Percentiles rank a stretch among this genome's conserved stretches.
Conservation (phyloP, 2,329 filamentous ascomycete species). For the Orbilia blumenaviensis region DNA sequence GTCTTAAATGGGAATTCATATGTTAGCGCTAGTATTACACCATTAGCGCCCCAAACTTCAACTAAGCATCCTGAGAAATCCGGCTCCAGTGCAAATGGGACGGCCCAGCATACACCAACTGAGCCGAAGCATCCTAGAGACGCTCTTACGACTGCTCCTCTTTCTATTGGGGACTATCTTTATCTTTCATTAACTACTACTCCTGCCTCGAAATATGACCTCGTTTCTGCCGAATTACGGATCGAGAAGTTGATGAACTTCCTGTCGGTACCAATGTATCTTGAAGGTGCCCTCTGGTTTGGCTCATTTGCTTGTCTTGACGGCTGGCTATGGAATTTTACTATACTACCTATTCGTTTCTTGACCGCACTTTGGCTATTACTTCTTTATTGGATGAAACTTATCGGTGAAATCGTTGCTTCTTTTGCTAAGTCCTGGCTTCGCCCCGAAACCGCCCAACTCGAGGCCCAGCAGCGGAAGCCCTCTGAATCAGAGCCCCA, state of each 20-base stretch:
- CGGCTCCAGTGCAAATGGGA: background rate
- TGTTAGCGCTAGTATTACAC: constrained; percentile 23
- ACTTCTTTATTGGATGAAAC: constrained; percentile 77
- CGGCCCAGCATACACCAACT: background rate
- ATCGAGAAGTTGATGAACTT: constrained; percentile 92
- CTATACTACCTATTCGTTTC: constrained; percentile 90
- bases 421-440: constrained; percentile 51
- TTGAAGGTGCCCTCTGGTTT: constrained; percentile 87
- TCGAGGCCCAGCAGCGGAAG: constrained; percentile 35
- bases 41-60: constrained; percentile 29
- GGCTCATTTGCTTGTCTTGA: constrained; percentile 91
- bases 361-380: constrained; percentile 80
- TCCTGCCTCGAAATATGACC: constrained; percentile 49
- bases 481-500: constrained; percentile 22
- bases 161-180: constrained; percentile 50
- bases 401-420: constrained; percentile 64
- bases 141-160: constrained; percentile 20
- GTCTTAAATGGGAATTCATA: constrained; percentile 40
- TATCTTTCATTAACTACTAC: constrained; percentile 40
- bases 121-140: constrained; percentile 28
- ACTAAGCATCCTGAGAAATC: constrained; percentile 29
- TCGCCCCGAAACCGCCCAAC: constrained; percentile 34
- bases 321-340: constrained; percentile 96
- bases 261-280: constrained; percentile 77
- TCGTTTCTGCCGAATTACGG: constrained; percentile 87